Evolutionary conservation across 176 grass and related monocot genomes (phyloP), one percentile per base, ranked within the genome.

Genomic region (Poa pratensis): DNA sequence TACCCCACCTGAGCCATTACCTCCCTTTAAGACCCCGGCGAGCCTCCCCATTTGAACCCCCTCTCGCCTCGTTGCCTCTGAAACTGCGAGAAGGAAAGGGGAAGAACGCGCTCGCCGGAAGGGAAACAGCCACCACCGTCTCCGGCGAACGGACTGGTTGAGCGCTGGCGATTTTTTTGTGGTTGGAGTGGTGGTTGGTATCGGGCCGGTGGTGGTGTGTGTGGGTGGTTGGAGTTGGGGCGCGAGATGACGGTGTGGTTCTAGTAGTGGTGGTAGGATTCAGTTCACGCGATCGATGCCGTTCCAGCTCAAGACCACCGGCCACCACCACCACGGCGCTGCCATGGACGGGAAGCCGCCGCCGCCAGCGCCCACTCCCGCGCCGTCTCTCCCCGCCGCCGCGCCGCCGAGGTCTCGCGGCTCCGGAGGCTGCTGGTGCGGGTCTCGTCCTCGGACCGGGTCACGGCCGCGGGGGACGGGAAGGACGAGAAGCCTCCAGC

Each of bases 371-470:
- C 68, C 71, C 4, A 40, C 81, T 12, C 13, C 19, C 37, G 19
- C 28, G 39, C 26, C 22, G 72, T 18, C 11, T 9, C 30, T 10
- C 65, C 64, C 14, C 66, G 54, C 45, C 11, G 0, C 57, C 6
- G 24, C 49, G 2, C 64, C 81, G 43, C 23, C 20, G 53, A 84
- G 85, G 78, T 85, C 37, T 98, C 93, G 71, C 77, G 84, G 42
- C 83, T 96, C 20, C 87, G 91, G 64, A 85, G 93, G 81, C 80
- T 98, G 69, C 88, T 98, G 5, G 93, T 94, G 18, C 49, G 89
- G 68, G 82, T 88, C 2, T 82, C 92, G 3, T 72, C 86, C 39
- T 85, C 88, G 7, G 91, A 90, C 19, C 78, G 82, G 58, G 63
- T 90, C 9, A 20, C 35, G 15, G 83, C 59, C 4, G 52, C 28